Evolutionary conservation across 2,329 filamentous ascomycete genomes (phyloP).

Genomic region (Pestalotiopsis sp.): DNA sequence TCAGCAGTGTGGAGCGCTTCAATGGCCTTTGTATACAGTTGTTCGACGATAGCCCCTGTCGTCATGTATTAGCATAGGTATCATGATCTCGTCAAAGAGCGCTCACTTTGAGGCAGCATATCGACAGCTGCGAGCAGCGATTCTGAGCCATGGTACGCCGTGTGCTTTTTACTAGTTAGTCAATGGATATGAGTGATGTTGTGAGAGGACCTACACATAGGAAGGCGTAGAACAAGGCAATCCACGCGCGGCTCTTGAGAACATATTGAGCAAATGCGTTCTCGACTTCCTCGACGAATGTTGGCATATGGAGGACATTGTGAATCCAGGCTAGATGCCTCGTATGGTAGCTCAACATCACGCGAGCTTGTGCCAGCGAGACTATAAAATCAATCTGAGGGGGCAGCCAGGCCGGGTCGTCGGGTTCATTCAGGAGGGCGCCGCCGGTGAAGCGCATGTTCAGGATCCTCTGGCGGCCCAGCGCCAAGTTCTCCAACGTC

Average conservation of each 20-base stretch:
- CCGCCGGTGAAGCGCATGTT: not conserved
- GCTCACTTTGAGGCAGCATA: not conserved
- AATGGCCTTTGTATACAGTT: not conserved
- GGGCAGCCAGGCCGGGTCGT: not conserved
- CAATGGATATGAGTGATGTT: not conserved
- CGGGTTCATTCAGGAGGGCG: not conserved
- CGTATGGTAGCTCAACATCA: not conserved
- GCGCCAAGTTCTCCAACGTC: conserved; percentile 1
- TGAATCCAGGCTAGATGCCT: not conserved
- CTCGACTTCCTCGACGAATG: not conserved
- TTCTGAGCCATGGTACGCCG: not conserved
- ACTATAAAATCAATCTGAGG: not conserved
- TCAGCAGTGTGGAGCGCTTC: not conserved
- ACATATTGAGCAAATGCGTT: not conserved
- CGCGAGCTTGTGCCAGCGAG: not conserved
- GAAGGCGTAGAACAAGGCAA: conserved; percentile 1
- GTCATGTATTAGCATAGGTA: not conserved
- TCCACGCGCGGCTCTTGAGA: not conserved
- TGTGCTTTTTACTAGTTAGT: not conserved
- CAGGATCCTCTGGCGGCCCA: conserved; percentile 2
- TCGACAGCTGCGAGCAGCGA: not conserved
- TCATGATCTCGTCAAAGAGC: not conserved
- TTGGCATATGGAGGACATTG: conserved; percentile 3
- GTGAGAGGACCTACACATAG: not conserved
- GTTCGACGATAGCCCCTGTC: not conserved